These are phyloP conservation scores for Lipomyces kockii DNA, from an alignment of 805 yeast species.

Conservation along the genomic window DNA sequence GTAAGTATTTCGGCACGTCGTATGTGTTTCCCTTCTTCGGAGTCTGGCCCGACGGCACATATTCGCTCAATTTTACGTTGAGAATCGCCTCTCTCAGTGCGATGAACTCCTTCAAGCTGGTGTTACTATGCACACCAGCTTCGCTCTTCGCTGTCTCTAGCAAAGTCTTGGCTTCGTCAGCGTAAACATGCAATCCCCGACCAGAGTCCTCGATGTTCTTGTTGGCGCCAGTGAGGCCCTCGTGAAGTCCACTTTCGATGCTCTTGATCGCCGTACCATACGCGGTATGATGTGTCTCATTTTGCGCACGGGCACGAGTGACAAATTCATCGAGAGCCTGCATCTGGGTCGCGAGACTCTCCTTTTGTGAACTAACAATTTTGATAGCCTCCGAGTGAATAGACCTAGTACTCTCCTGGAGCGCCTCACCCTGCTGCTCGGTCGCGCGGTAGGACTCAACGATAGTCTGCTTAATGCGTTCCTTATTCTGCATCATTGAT, in stretches of 20 bases:
- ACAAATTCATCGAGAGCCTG: constrained; percentile 34
- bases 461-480: constrained; percentile 33
- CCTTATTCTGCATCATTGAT: constrained; percentile 25
- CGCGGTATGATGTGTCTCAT: constrained; percentile 28
- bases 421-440: constrained; percentile 27
- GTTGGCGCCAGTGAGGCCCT: constrained; percentile 13
- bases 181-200: constrained; percentile 23
- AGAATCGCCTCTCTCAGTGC: constrained; percentile 25
- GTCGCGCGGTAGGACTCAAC: constrained; percentile 30
- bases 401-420: constrained; percentile 28
- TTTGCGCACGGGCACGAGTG: constrained; percentile 33
- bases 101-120: constrained; percentile 13
- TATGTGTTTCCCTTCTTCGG: constrained; percentile 29
- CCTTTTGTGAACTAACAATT: constrained; percentile 32
- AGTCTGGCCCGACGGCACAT: constrained; percentile 25
- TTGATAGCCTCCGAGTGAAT: constrained; percentile 33
- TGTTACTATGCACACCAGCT: constrained; percentile 8
- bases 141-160: constrained; percentile 18
- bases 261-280: constrained; percentile 12
- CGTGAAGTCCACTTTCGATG: constrained; percentile 12
- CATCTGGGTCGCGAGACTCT: constrained; percentile 32
- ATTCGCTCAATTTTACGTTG: constrained; percentile 12
- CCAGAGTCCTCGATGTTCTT: constrained; percentile 22
- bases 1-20: constrained; percentile 20
- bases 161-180: constrained; percentile 13